These are phyloP conservation scores for Gaeumannomyces tritici DNA, from an alignment of 2,329 filamentous ascomycete species.

Conservation along the genomic window DNA sequence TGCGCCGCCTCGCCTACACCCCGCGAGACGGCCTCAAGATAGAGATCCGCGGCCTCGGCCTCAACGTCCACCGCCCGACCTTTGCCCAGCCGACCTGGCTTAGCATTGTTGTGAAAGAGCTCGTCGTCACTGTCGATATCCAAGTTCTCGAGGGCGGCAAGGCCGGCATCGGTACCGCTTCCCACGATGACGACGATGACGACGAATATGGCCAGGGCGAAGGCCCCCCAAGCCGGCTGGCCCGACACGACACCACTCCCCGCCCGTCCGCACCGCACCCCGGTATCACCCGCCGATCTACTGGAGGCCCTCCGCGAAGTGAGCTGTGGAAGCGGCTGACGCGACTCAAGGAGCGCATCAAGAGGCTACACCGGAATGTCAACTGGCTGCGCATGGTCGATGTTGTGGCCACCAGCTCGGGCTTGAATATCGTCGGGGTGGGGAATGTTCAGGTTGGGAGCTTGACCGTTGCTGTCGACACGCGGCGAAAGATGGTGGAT, in stretches of 20 bases:
- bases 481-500: conserved; percentile 82
- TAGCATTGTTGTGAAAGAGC: conserved; percentile 78
- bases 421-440: conserved; percentile 67
- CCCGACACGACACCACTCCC: neutral
- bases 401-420: conserved; percentile 72
- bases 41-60: conserved; percentile 78
- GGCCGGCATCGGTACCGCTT: conserved; percentile 17
- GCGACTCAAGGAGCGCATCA: conserved; percentile 73
- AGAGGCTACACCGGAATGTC: conserved; percentile 76
- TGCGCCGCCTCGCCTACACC: conserved; percentile 83
- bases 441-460: conserved; percentile 79
- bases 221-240: too few relatives aligned
- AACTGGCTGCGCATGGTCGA: conserved; percentile 86
- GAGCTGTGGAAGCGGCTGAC: conserved; percentile 76
- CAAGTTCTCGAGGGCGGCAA: conserved; percentile 49
- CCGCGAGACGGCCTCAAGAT: conserved; percentile 82
- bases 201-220: conserved; percentile 4
- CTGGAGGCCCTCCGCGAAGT: conserved; percentile 37
- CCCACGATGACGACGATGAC: conserved; percentile 16
- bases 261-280: conserved; percentile 15
- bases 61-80: conserved; percentile 85
- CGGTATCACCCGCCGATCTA: conserved; percentile 18
- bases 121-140: conserved; percentile 75
- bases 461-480: conserved; percentile 81
- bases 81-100: conserved; percentile 97